Percentiles rank a stretch among this genome's conserved stretches.
Conservation (phyloP, 345 rosid genomes). For the Rhodomyrtus tomentosa region DNA sequence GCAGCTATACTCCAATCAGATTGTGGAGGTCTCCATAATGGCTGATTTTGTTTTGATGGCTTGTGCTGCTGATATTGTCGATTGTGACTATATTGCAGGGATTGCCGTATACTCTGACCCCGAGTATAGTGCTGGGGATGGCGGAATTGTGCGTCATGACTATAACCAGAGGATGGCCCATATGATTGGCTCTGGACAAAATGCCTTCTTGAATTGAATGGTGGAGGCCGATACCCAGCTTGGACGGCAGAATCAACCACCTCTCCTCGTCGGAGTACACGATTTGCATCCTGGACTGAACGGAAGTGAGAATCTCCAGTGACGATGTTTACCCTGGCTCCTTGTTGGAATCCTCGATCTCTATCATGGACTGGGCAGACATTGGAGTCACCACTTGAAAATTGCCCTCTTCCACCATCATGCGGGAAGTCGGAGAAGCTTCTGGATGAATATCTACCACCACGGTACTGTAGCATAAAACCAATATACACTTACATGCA, state of each 20-base stretch:
- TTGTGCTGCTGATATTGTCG: constrained; percentile 9
- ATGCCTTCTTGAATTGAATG: constrained; percentile 1
- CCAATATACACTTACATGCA: background rate
- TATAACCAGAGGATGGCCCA: background rate
- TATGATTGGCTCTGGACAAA: background rate
- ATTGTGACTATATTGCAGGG: constrained; percentile 13
- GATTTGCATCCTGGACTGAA: constrained; percentile 35
- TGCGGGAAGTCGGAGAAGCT: constrained; percentile 40
- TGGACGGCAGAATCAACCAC: constrained; percentile 1
- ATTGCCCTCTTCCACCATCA: constrained; percentile 1
- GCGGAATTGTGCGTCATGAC: background rate
- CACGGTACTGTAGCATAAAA: constrained; percentile 33
- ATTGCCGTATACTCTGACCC: background rate
- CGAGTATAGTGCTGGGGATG: constrained; percentile 6
- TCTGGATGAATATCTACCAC: constrained; percentile 42
- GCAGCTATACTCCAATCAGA: constrained; percentile 14
- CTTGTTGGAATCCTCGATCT: constrained; percentile 24
- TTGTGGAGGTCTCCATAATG: constrained; percentile 20
- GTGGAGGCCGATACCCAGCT: constrained; percentile 8
- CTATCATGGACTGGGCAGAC: constrained; percentile 27
- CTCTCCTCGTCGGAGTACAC: constrained; percentile 17
- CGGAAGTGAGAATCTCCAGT: constrained; percentile 37
- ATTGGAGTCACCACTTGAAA: constrained; percentile 35
- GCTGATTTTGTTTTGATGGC: constrained; percentile 13
- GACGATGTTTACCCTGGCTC: constrained; percentile 18